phyloP scores from a whole-genome alignment of 805 yeast species.

The Ogataea salicorniae region DNA sequence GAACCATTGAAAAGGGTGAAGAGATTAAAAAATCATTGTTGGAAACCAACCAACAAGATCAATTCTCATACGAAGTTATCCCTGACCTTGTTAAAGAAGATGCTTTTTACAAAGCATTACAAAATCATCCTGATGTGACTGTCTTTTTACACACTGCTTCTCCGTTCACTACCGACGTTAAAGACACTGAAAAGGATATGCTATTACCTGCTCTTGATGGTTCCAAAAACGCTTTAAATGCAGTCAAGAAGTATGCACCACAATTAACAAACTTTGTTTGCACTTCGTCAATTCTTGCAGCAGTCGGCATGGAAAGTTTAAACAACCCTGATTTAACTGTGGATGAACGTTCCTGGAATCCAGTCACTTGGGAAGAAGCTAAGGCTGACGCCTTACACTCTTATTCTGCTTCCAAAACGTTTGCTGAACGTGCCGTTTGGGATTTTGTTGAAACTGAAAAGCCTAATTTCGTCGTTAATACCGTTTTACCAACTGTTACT shows the following conservation, averaged over 20 bases:
- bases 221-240: conserved; percentile 42
- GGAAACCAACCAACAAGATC: conserved; percentile 20
- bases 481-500: conserved; percentile 41
- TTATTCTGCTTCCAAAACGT: no score
- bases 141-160: no score
- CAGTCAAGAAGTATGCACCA: conserved; percentile 39
- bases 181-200: conserved; percentile 42
- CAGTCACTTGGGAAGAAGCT: conserved; percentile 29
- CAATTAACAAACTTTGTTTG: conserved; percentile 46
- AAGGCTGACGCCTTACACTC: conserved; percentile 24
- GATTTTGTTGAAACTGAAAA: conserved; percentile 39
- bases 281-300: conserved; percentile 53
- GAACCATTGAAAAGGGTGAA: no score
- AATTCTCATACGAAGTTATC: conserved; percentile 31
- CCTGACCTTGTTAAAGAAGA: no score
- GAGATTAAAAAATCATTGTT: conserved; percentile 22
- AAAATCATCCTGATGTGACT: no score
- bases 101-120: no score
- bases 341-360: conserved; percentile 35
- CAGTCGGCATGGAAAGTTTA: conserved; percentile 14
- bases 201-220: conserved; percentile 58
- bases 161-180: conserved; percentile 37
- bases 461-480: conserved; percentile 34
- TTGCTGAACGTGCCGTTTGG: conserved; percentile 60
- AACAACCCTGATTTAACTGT: conserved; percentile 16